phyloP scores from a whole-genome alignment of 805 yeast genomes.

The Nakazawaea laoshanensis region DNA sequence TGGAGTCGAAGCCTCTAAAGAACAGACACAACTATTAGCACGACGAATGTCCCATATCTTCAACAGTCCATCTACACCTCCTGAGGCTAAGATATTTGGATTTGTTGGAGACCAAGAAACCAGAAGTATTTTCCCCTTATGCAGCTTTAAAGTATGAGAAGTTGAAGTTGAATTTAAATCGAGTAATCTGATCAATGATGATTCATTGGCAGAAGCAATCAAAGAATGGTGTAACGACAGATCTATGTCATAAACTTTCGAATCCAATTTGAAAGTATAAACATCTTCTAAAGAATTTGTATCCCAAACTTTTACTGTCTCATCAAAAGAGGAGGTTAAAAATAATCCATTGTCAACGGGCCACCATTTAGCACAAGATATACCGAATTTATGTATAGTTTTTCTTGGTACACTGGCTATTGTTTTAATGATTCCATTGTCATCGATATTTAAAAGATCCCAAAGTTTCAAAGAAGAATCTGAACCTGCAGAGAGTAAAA shows the following conservation, averaged over 20 bases:
- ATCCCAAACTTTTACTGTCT: constrained; percentile 74
- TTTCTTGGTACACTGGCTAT: constrained; percentile 20
- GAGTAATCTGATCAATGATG: constrained; percentile 56
- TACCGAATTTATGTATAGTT: constrained; percentile 57
- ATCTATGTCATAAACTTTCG: constrained; percentile 62
- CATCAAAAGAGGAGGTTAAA: constrained; percentile 74
- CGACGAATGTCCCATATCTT: constrained; percentile 82
- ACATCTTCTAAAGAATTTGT: constrained; percentile 57
- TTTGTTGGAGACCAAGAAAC: constrained; percentile 72
- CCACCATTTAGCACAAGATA: constrained; percentile 81
- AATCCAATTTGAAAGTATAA: constrained; percentile 53
- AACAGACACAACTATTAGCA: constrained; percentile 52
- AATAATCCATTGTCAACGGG: constrained; percentile 82
- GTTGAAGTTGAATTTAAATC: constrained; percentile 70
- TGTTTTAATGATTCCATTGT: constrained; percentile 18
- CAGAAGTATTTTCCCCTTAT: constrained; percentile 43
- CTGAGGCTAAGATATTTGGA: constrained; percentile 59
- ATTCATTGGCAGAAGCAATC: constrained; percentile 66
- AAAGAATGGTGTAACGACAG: constrained; percentile 43
- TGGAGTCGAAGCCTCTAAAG: constrained; percentile 23
- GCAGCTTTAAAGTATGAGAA: constrained; percentile 64
- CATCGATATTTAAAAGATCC: constrained; percentile 23
- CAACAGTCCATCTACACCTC: constrained; percentile 75
- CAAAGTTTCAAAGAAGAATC: constrained; percentile 63
- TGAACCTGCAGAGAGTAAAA: constrained; percentile 62